Evolutionary conservation across 768 basidiomycete genomes (phyloP).

Genomic region (Steccherinum ochraceum): DNA sequence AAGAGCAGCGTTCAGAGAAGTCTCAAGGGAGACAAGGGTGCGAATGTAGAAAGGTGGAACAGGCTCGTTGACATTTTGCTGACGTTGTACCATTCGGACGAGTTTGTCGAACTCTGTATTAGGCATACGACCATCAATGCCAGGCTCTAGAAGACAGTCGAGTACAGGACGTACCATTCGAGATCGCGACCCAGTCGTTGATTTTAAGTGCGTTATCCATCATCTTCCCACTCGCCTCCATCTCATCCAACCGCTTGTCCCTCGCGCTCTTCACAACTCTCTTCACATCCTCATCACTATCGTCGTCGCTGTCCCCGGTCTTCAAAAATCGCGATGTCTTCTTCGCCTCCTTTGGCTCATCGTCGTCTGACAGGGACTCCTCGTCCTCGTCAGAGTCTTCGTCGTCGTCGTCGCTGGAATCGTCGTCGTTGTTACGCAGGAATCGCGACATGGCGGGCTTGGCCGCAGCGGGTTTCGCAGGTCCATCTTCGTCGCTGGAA

Average conservation of each 20-base stretch:
- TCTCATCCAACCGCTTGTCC: conserved; percentile 89
- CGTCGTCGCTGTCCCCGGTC: conserved; percentile 44
- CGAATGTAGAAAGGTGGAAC: conserved; percentile 83
- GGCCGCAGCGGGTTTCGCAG: conserved; percentile 35
- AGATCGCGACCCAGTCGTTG: conserved; percentile 94
- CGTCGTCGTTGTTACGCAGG: conserved; percentile 56
- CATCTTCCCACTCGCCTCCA: conserved; percentile 84
- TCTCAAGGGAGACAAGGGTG: conserved; percentile 69
- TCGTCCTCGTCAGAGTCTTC: conserved; percentile 44
- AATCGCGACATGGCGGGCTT: conserved; percentile 76
- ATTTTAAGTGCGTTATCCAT: conserved; percentile 96
- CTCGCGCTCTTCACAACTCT: conserved; percentile 80
- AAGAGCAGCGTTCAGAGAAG: conserved; percentile 63
- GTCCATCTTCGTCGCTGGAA: conserved; percentile 64
- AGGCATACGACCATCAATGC: conserved; percentile 8
- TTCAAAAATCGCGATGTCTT: conserved; percentile 36
- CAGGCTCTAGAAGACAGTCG: not conserved
- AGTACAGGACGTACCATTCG: conserved; percentile 53
- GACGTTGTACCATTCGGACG: conserved; percentile 80
- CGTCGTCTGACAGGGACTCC: conserved; percentile 36
- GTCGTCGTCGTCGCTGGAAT: conserved; percentile 44
- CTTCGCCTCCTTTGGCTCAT: conserved; percentile 30
- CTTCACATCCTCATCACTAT: conserved; percentile 63
- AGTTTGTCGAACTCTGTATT: conserved; percentile 92
- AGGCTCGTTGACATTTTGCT: conserved; percentile 79